These are phyloP conservation scores for Phaffia rhodozyma DNA, from an alignment of 1,284 basidiomycete species.

Conservation along the genomic window DNA sequence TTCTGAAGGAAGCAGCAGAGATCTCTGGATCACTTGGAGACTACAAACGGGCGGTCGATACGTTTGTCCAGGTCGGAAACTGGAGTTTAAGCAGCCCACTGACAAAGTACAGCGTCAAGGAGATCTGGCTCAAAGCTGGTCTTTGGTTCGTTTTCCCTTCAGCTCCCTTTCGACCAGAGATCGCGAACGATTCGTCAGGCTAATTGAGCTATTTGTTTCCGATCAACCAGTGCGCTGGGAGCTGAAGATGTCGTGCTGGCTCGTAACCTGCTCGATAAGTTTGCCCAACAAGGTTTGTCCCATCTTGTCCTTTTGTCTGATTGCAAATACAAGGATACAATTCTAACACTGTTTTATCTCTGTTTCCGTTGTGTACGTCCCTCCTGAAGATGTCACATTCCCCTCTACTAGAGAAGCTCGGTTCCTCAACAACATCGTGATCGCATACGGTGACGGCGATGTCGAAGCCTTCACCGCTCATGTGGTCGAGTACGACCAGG, in stretches of 20 bases:
- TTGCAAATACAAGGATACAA: neutral
- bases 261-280: conserved; percentile 61
- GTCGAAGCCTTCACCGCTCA: conserved; percentile 63
- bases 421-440: conserved; percentile 62
- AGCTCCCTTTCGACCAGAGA: neutral
- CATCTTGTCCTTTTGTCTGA: neutral
- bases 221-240: conserved; percentile 7
- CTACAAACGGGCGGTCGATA: conserved; percentile 70
- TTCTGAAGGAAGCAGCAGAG: conserved; percentile 93
- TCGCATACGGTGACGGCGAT: conserved; percentile 69
- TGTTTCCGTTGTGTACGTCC: neutral
- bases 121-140: conserved; percentile 83
- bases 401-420: conserved; percentile 77
- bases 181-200: neutral
- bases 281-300: conserved; percentile 43
- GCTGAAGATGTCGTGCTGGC: conserved; percentile 72
- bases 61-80: conserved; percentile 81
- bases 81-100: conserved; percentile 69
- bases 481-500: conserved; percentile 72
- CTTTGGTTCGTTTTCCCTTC: conserved; percentile 51
- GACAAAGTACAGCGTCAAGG: conserved; percentile 98
- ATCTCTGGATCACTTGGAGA: conserved; percentile 80
- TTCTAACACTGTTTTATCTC: neutral
- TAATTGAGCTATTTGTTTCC: neutral
- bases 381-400: conserved; percentile 57